Base-by-base conservation (phyloP, 192 early-diverging fungal species). In the Backusella australiensis region DNA sequence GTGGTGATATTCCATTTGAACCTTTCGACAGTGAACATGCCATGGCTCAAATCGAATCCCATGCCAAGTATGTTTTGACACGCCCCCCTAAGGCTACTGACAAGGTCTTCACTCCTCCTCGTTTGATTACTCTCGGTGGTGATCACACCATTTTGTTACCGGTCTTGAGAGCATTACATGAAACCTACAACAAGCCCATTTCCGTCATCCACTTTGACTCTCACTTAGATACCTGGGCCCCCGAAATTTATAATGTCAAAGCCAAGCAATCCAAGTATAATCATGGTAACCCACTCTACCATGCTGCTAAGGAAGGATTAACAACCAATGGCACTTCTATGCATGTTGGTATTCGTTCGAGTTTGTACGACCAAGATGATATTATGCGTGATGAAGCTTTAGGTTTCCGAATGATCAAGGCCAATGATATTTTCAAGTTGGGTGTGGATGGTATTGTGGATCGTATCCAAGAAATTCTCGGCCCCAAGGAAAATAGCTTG, bases 341-440 rank as follows among this genome's bases (percentile, higher is more conserved):
- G 38, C 83, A 84, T 35, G 83, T 82, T 63, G 83, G 83, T 23
- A 82, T 84, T 59, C 71, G 83, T 39, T 80, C 81, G 2, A 83
- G 66, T 23, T 75, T 84, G 41, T 82, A 79, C 56, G 83, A 82
- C 34, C 17, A 73, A 63, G 67, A 79, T 12, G 83, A 84, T 73
- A 82, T 84, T 56, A 76, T 26, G 9, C 83, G 75, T 36, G 83
- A 84, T 36, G 80, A 77, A 42, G 72, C 77, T 23, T 41, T 80
- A n/a, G 83, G 83, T 9, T 84, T 84, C 69, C 39, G 67, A 32
- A 85, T 82, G 6, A 81, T 84, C 52, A 79, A 84, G 67, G 83
- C 83, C 39, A 79, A 79, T 34, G 83, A 85, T 34, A 84, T 84
- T 72, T 82, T 84, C 67, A 63, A 46, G n/a, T 35, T 84, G n/a